phyloP scores from a whole-genome alignment of 2,329 filamentous ascomycete species.

The Leptodontidium sp. region DNA sequence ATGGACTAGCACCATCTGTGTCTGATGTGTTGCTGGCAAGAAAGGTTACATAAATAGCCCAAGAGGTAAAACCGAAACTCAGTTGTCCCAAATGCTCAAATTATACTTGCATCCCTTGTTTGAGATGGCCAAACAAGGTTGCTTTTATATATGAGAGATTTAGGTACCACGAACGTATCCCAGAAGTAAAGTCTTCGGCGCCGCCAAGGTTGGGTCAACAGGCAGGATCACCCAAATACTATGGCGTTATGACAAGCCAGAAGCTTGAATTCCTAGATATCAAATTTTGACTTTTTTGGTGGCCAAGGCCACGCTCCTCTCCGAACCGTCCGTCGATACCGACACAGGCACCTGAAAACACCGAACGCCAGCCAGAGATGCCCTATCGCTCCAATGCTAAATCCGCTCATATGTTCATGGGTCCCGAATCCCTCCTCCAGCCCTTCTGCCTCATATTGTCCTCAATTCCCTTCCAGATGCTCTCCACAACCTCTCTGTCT shows the following conservation, averaged over 20 bases:
- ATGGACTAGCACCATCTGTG: neutral
- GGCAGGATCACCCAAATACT: neutral
- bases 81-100: too few species aligned
- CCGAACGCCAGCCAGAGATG: constrained; percentile 16
- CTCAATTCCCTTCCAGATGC: constrained; percentile 91
- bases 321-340: neutral
- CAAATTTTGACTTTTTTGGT: constrained; percentile 12
- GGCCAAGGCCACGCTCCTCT: neutral
- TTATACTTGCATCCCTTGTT: too few species aligned
- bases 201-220: neutral
- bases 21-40: neutral
- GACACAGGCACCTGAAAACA: neutral
- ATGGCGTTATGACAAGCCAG: neutral
- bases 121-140: neutral
- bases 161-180: too few species aligned
- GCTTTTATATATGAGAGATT: too few species aligned
- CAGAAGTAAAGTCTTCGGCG: neutral
- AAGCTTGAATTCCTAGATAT: constrained; percentile 12
- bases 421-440: constrained; percentile 78
- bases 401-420: constrained; percentile 44
- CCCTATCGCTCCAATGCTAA: neutral
- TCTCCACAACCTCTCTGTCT: constrained; percentile 91
- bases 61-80: too few species aligned
- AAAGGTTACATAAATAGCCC: too few species aligned
- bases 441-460: constrained; percentile 85